Base-by-base conservation (phyloP, 2,329 filamentous ascomycete species). In the Amylocarpus encephaloides region DNA sequence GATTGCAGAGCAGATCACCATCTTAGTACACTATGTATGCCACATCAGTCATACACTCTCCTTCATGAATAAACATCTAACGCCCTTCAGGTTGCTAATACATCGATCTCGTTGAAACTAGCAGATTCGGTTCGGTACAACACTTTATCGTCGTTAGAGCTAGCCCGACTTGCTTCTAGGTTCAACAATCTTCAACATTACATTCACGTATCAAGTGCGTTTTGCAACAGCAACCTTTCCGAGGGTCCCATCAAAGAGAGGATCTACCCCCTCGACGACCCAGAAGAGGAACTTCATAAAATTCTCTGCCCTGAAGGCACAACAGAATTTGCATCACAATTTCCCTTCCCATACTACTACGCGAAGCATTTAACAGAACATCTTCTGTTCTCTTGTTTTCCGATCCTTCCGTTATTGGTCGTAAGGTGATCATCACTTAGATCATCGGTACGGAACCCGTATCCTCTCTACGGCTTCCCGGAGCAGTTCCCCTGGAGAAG, bases 261-360 rank as follows among this genome's bases (percentile, higher is more conserved):
- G 16, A 45, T 55, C 19, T 48, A 55, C 30, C 41, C 33, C 16
- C 32, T 53, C 26, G 42, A 29, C 11, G 32, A 50, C 43, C 22
- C 48, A 3, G 53, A 55, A 36, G 40, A 1, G 11, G 50, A 55
- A 42, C 29, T 53, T 5, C 12, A 33, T 18, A 35, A 48, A 19
- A 51, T 48, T 16, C 43, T 41, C 6, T 6, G 32, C 9, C 45
- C 49, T 2, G 45, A 19, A 42, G 16, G 42, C 13, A 48, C 47
- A 36, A 44, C 34, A n/a, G 10, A 18, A 16, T 38, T 47, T 40
- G 40, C 46, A 9, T 16, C 15, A 5, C 16, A 19, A 19, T 55
- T 55, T 32, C 47, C 53, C 5, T 53, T 38, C 47, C 35, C 42
- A 2, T 55, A 55, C 29, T 32, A 38, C 11, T 53, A 53, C 33